A percentile compares a stretch with the other conserved stretches of the same genome.
Evolutionary conservation across 805 yeast genomes (phyloP).

Genomic region (Kodamaea hsintzibuensis): DNA sequence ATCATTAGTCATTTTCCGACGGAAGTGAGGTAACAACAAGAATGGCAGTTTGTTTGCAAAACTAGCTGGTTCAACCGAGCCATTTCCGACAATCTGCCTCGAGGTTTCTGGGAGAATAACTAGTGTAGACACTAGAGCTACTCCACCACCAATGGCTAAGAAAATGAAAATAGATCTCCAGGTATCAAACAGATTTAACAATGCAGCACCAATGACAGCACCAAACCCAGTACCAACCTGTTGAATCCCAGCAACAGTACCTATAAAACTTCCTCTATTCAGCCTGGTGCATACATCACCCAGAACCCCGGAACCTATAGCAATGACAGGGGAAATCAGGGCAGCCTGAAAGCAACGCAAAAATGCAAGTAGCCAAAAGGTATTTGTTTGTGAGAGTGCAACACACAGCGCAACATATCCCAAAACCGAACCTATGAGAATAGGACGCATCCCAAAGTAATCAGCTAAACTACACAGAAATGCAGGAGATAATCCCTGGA

Average conservation of each 20-base stretch:
- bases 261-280: conserved; percentile 73
- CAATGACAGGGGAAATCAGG: conserved; percentile 75
- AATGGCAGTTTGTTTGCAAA: conserved; percentile 47
- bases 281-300: conserved; percentile 71
- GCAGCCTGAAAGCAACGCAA: conserved; percentile 77
- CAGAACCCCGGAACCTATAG: conserved; percentile 68
- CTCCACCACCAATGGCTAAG: conserved; percentile 62
- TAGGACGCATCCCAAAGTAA: conserved; percentile 69
- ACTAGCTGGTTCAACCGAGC: conserved; percentile 55
- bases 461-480: conserved; percentile 71
- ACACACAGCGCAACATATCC: conserved; percentile 62
- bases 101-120: conserved; percentile 70
- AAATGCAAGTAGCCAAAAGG: conserved; percentile 60
- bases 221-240: conserved; percentile 78
- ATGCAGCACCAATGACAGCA: conserved; percentile 64
- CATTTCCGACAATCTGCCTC: conserved; percentile 73
- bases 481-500: conserved; percentile 78
- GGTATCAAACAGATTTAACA: conserved; percentile 23
- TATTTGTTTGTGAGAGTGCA: conserved; percentile 61
- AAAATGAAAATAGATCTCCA: conserved; percentile 88
- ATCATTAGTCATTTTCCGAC: conserved; percentile 12
- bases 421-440: conserved; percentile 52
- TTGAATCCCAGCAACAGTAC: conserved; percentile 63
- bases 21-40: conserved; percentile 22
- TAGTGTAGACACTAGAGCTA: conserved; percentile 27